phyloP scores from a whole-genome alignment of 805 yeast species.

The Saccharomycopsis oosterbeekiorum region DNA sequence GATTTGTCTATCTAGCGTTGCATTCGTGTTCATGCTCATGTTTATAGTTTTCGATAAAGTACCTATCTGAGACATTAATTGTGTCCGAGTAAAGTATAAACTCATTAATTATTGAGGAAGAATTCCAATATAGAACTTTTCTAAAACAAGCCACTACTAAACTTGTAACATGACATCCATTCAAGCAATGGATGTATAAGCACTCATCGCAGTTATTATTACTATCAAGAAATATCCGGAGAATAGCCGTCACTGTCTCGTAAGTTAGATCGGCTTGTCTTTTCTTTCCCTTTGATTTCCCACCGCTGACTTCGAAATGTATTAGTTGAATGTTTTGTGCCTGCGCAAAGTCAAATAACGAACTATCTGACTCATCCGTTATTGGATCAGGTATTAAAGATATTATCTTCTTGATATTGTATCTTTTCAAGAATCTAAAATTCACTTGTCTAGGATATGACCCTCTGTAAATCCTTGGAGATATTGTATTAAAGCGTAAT shows the following conservation, averaged over 20 bases:
- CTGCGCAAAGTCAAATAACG: conserved; percentile 41
- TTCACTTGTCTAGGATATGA: conserved; percentile 78
- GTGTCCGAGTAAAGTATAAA: conserved; percentile 67
- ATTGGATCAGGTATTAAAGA: conserved; percentile 76
- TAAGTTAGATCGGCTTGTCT: conserved; percentile 74
- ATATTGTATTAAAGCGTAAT: conserved; percentile 61
- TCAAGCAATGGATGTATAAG: conserved; percentile 73
- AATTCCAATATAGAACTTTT: conserved; percentile 78
- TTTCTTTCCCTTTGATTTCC: conserved; percentile 52
- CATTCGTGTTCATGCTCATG: not conserved
- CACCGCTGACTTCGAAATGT: conserved; percentile 57
- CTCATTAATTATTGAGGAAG: conserved; percentile 79
- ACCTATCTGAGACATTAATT: conserved; percentile 72
- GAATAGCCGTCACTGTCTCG: conserved; percentile 45
- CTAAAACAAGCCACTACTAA: conserved; percentile 80
- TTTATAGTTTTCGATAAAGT: conserved; percentile 56
- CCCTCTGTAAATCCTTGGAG: conserved; percentile 67
- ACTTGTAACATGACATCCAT: conserved; percentile 83
- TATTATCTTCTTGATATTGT: conserved; percentile 60
- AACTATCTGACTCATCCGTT: conserved; percentile 40
- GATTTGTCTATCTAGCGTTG: not conserved
- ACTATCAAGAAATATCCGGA: conserved; percentile 23
- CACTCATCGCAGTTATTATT: conserved; percentile 30
- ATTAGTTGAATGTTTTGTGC: conserved; percentile 47
- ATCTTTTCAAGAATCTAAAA: conserved; percentile 52